These are phyloP conservation scores for Thermoascus crustaceus DNA, from an alignment of 2,329 filamentous ascomycete species.

Conservation along the genomic window DNA sequence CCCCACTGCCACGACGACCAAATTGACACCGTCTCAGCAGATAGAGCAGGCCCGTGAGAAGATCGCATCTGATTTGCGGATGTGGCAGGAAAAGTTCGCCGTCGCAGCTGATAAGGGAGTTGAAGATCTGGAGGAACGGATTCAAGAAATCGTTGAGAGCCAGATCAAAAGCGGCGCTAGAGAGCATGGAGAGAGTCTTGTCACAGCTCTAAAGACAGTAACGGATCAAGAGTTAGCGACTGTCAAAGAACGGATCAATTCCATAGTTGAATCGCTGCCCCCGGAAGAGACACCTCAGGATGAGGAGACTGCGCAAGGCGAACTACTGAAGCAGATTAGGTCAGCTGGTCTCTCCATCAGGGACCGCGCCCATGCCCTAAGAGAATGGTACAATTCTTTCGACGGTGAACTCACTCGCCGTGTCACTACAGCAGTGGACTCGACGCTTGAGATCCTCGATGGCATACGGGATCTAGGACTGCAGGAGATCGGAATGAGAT, in stretches of 20 bases:
- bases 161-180: slow-evolving; percentile 59
- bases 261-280: slow-evolving; percentile 47
- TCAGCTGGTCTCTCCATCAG: slow-evolving; percentile 65
- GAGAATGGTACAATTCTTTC: slow-evolving; percentile 67
- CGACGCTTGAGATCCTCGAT: slow-evolving; percentile 74
- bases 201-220: slow-evolving; percentile 60
- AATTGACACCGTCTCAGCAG: slow-evolving; percentile 38
- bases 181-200: slow-evolving; percentile 38
- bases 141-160: slow-evolving; percentile 62
- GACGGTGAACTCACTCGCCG: slow-evolving; percentile 60
- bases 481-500: slow-evolving; percentile 83
- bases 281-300: slow-evolving; percentile 48
- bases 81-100: slow-evolving; percentile 84
- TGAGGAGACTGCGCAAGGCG: slow-evolving; percentile 44
- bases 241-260: slow-evolving; percentile 60
- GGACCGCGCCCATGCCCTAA: slow-evolving; percentile 65
- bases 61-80: slow-evolving; percentile 68
- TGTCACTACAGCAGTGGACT: slow-evolving; percentile 65
- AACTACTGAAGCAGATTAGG: slow-evolving; percentile 51
- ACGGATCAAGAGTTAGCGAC: slow-evolving; percentile 54
- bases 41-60: slow-evolving; percentile 46
- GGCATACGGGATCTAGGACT: slow-evolving; percentile 75
- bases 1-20: slow-evolving; percentile 17
- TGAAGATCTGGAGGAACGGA: slow-evolving; percentile 56
- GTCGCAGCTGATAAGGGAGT: slow-evolving; percentile 75